Conservation (phyloP, 176 grass and related monocot species). For the Triticum timopheevii region DNA sequence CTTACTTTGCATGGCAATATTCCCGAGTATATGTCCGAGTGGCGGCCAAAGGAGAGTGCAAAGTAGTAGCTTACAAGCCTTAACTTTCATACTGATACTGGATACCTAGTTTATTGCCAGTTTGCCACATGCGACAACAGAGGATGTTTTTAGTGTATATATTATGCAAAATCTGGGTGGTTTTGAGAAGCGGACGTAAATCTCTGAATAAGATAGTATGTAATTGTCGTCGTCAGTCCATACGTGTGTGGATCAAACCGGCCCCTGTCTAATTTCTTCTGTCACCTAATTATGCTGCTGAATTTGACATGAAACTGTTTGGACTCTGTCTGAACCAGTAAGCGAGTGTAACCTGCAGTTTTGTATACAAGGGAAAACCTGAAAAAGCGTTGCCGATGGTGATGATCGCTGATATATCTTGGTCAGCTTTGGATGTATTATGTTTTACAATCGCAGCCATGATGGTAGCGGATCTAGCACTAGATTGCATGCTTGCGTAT, state of each 20-base stretch:
- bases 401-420: background rate
- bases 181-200: slow-evolving; percentile 1
- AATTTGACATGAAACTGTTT: background rate
- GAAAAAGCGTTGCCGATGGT: background rate
- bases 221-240: background rate
- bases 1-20: slow-evolving; percentile 2
- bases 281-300: background rate
- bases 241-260: background rate
- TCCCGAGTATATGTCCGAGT: slow-evolving; percentile 14
- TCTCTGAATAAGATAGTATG: background rate
- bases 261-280: too few species aligned
- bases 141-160: too few species aligned
- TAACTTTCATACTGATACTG: background rate
- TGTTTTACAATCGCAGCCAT: background rate
- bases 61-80: background rate
- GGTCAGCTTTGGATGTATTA: slow-evolving; percentile 12
- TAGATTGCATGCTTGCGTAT: slow-evolving; percentile 43
- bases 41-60: background rate
- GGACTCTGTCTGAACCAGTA: background rate
- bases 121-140: background rate
- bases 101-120: background rate
- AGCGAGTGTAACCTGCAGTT: background rate
- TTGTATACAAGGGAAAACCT: background rate
- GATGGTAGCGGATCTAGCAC: slow-evolving; percentile 24
- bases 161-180: background rate